Conservation (phyloP, 2,329 filamentous ascomycete genomes). For the Metarhizium brunneum region DNA sequence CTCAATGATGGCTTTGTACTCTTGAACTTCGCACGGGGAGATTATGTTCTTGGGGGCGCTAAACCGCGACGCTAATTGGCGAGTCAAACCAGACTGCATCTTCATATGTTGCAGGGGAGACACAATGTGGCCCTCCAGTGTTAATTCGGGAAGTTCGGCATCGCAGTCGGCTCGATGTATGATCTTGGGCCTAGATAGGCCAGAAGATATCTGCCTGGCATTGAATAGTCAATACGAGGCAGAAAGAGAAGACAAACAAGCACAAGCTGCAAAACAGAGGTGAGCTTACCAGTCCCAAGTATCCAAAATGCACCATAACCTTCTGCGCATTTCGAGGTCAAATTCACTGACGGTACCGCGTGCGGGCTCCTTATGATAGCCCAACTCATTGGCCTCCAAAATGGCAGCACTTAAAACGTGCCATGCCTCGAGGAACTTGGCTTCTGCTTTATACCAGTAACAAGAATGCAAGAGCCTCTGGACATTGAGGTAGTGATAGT, state of each 20-base stretch:
- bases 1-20: constrained; percentile 22
- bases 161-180: constrained; percentile 20
- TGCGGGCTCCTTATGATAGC: constrained; percentile 14
- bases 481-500: constrained; percentile 19
- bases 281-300: constrained; percentile 23
- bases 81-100: constrained; percentile 18
- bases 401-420: constrained; percentile 22
- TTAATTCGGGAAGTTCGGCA: constrained; percentile 17
- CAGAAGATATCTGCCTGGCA: constrained; percentile 23
- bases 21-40: constrained; percentile 16
- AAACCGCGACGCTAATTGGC: constrained; percentile 15
- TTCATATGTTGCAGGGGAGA: constrained; percentile 22
- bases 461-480: constrained; percentile 20
- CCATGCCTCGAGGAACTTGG: constrained; percentile 21
- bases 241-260: background rate
- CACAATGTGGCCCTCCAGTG: constrained; percentile 16
- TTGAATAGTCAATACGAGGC: background rate
- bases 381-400: constrained; percentile 20
- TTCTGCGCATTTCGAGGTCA: constrained; percentile 21
- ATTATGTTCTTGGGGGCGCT: constrained; percentile 17
- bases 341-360: constrained; percentile 15
- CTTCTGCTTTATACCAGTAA: constrained; percentile 25
- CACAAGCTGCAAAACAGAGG: too few species aligned
- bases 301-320: constrained; percentile 23
- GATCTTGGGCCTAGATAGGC: constrained; percentile 20